A percentile compares a stretch with the other conserved stretches of the same genome.
phyloP scores from a whole-genome alignment of 2,329 filamentous ascomycete species.

The Sporothrix brunneoviolacea region DNA sequence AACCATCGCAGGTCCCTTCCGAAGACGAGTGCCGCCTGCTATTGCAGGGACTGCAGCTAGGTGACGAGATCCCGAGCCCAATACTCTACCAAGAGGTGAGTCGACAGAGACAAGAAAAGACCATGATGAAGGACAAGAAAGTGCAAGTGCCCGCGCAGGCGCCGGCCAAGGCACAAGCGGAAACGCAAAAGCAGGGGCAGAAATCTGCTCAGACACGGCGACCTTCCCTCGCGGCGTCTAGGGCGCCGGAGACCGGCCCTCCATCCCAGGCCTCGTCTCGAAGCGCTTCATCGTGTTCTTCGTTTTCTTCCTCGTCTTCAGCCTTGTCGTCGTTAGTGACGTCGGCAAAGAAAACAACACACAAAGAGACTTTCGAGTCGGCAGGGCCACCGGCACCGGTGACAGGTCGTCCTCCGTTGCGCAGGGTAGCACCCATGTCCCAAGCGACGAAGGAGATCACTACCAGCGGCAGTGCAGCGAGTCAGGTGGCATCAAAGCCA shows the following conservation, averaged over 20 bases:
- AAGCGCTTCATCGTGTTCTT: background rate
- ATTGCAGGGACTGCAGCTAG: background rate
- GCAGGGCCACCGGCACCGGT: background rate
- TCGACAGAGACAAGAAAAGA: background rate
- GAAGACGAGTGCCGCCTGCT: slow-evolving; percentile 24
- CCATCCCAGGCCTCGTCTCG: no score
- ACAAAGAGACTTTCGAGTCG: no score
- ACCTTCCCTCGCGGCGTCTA: no score
- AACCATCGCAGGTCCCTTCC: slow-evolving; percentile 20
- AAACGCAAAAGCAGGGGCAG: background rate
- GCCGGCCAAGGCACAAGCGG: background rate
- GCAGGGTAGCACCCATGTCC: background rate
- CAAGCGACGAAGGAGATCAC: background rate
- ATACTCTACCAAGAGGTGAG: slow-evolving; percentile 1
- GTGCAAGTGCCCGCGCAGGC: background rate
- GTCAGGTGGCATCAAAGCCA: no score
- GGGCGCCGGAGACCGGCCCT: no score
- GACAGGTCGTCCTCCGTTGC: background rate
- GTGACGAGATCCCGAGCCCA: background rate
- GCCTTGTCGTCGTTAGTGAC: background rate
- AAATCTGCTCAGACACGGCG: no score
- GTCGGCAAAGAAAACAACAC: no score
- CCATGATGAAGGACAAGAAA: background rate
- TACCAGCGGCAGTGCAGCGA: no score
- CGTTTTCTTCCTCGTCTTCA: background rate